Base-by-base conservation (phyloP, 495 filamentous ascomycete species). In the Cercophora newfieldiana region DNA sequence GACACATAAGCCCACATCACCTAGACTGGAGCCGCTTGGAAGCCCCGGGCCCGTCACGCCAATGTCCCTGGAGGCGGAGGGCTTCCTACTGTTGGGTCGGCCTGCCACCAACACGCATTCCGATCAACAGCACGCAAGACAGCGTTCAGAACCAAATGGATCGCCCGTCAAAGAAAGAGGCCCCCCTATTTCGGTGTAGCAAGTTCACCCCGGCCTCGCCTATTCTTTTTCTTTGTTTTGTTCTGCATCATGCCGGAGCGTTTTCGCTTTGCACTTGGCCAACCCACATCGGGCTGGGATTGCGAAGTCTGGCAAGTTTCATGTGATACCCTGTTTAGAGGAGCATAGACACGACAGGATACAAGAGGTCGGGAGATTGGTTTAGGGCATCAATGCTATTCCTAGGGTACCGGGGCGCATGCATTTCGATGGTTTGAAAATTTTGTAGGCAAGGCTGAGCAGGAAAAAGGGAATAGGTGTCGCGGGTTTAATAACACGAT, bases 41-140 rank as follows among this genome's bases (percentile, higher is more conserved):
- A 91, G 89, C 51, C 90, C 91, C 0, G 90, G 90, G 0, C 90
- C 90, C 0, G 90, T 94, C 47, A 94, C 91, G 1, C 91, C 91
- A 0, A 82, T 95, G 73, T 85, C 85, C 2, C 74, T 95, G 29
- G 90, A 92, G 68, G 83, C 79, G 7, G 79, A 80, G 44, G 81
- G 83, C 47, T 90, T 88, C 44, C 69, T 90, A 14, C 22, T 33
- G 33, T 37, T 60, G 57, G 29, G 75, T 79, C 48, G 75, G 79
- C 1, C 25, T 22, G 22, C 2, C 6, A 53, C 50, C 21, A 26
- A 22, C 12, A 16, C 19, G 50, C 12, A 24, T 14, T 2, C 3
- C 22, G 50, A 24, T 2, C 21, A 53, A 53, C 19, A 55, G 6
- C 18, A 55, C 2, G 51, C 22, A 22, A 25, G 51, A 10, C 51